Percentiles rank a stretch among this genome's conserved stretches.
These are phyloP conservation scores for Populus hybrid DNA, from an alignment of 441 rosid species.

Conservation along the genomic window DNA sequence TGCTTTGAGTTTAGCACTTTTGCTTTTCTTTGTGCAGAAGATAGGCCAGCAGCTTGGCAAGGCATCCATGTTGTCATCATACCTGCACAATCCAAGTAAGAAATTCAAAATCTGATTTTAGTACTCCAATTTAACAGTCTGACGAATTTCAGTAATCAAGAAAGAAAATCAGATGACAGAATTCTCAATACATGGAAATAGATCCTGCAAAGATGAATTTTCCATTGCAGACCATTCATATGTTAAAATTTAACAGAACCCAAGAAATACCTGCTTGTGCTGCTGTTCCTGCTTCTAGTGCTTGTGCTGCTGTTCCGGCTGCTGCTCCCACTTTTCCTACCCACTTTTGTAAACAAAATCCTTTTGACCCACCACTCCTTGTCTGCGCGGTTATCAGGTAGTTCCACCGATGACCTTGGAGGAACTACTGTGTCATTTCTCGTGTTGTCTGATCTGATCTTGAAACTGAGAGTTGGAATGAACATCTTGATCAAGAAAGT, in stretches of 20 bases:
- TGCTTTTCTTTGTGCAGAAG: slow-evolving; percentile 17
- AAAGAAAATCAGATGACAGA: background rate
- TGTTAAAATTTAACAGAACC: background rate
- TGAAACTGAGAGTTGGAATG: slow-evolving; percentile 32
- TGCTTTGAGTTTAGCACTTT: slow-evolving; percentile 3
- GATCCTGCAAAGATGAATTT: background rate
- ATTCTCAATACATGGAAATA: background rate
- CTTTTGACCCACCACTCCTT: slow-evolving; percentile 24
- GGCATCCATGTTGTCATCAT: slow-evolving; percentile 4
- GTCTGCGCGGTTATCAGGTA: slow-evolving; percentile 11
- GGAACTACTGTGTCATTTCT: slow-evolving; percentile 20
- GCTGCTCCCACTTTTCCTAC: slow-evolving; percentile 7
- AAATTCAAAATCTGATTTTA: background rate
- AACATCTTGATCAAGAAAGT: slow-evolving; percentile 44
- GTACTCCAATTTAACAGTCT: background rate
- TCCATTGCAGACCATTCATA: background rate
- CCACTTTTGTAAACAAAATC: slow-evolving; percentile 7
- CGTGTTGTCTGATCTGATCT: slow-evolving; percentile 15
- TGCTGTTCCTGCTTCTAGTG: slow-evolving; percentile 14
- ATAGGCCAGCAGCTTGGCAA: slow-evolving; percentile 33
- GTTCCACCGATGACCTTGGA: slow-evolving; percentile 20
- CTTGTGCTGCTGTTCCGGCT: slow-evolving; percentile 11
- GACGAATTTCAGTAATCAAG: background rate
- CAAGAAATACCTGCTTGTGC: slow-evolving; percentile 22
- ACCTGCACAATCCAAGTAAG: slow-evolving; percentile 18